Evolutionary conservation across 1,284 basidiomycete species (phyloP).

Genomic region (Ustilago xerochloae): DNA sequence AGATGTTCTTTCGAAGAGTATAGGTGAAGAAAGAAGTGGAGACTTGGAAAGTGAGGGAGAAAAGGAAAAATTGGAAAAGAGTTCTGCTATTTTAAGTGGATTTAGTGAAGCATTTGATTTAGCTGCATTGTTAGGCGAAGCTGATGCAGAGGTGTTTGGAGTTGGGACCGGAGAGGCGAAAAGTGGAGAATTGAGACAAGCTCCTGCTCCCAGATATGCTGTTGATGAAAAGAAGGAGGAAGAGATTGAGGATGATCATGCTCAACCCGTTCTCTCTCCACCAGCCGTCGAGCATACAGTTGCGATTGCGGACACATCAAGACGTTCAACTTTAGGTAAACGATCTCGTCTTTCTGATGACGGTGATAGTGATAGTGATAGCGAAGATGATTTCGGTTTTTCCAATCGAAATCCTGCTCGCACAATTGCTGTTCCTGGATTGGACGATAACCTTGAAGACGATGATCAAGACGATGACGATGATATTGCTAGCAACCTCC

Average conservation of each 20-base stretch:
- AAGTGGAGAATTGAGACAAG: slow-evolving; percentile 4
- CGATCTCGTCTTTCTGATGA: slow-evolving; percentile 26
- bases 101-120: slow-evolving; percentile 66
- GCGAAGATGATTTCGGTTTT: slow-evolving; percentile 7
- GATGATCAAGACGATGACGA: too few species aligned
- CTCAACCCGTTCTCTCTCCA: not conserved
- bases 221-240: not conserved
- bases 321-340: slow-evolving; percentile 34
- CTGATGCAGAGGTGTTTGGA: slow-evolving; percentile 63
- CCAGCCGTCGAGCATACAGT: not conserved
- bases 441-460: slow-evolving; percentile 8
- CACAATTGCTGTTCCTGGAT: slow-evolving; percentile 11
- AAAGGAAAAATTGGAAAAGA: slow-evolving; percentile 22
- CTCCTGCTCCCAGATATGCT: slow-evolving; percentile 24
- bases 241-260: slow-evolving; percentile 27
- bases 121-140: slow-evolving; percentile 63
- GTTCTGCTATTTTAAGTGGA: slow-evolving; percentile 40
- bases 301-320: slow-evolving; percentile 19
- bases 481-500: not conserved
- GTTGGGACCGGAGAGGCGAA: slow-evolving; percentile 27
- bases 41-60: not conserved
- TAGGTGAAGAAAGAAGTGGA: not conserved
- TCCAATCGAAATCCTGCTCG: not conserved
- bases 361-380: slow-evolving; percentile 3
- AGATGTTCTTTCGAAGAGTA: too few species aligned